Base-by-base conservation (phyloP, 148 eudicot genomes). In the Fagopyrum tataricum region DNA sequence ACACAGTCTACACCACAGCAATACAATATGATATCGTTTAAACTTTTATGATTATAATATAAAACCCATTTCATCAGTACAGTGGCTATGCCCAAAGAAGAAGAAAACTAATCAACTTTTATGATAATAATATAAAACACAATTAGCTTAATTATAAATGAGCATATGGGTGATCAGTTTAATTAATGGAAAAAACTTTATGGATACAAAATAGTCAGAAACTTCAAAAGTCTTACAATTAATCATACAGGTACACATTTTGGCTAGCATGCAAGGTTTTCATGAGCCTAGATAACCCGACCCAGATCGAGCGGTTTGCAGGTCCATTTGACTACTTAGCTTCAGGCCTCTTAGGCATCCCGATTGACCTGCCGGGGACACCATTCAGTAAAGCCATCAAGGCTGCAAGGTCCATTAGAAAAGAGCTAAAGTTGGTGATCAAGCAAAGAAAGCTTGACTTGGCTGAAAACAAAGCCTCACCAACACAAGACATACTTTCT, bases 221-320 rank as follows among this genome's bases (percentile, higher is more conserved):
- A n/a, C n/a, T n/a, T n/a, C n/a, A n/a, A n/a, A n/a, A n/a, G n/a
- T 26, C 31, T 26, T 26, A 26, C 31, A 26, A 26, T 26, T 26
- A 26, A 2, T n/a, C 48, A 44, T 52, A 7, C 56, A 52, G 26
- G 61, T 66, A 66, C 43, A 40, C 85, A 37, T 82, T 82, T 17
- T 67, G 80, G 77, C 13, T 82, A 0, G 83, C 83, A 10, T 83
- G 83, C n/a, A 71, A 79, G 10, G n/a, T 83, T 3, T 80, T 83
- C 75, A 2, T 83, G 14, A 77, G 83, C 69, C 51, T 80, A 0
- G 81, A 80, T 9, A 81, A 83, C 56, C 62, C 72, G 15, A 31
- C n/a, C 18, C 75, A 79, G 0, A 58, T 83, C 4, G 76, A 68
- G 10, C 59, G 71, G 21, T 75, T 82, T 1, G 76, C 74, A 0